phyloP scores from a whole-genome alignment of 2,329 filamentous ascomycete genomes.

The Cordyceps pruinosa region DNA sequence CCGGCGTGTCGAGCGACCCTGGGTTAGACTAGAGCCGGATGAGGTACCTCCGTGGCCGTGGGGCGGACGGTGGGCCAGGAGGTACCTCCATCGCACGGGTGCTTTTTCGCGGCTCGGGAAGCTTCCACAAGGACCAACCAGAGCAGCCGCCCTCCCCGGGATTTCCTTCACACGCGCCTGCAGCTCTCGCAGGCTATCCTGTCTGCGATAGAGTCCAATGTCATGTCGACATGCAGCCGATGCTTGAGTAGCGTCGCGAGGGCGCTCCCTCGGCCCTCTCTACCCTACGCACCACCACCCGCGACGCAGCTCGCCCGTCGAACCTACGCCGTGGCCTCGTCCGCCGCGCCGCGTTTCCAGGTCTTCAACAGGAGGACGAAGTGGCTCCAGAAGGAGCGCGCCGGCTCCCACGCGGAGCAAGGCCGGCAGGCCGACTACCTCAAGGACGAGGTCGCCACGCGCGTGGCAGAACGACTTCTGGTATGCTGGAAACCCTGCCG shows the following conservation, averaged over 20 bases:
- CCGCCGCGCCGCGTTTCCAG: constrained; percentile 71
- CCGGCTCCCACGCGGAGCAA: constrained; percentile 60
- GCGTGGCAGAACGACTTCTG: constrained; percentile 78
- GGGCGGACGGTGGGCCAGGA: too few species aligned
- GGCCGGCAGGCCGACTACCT: constrained; percentile 86
- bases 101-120: not conserved
- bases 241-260: not conserved
- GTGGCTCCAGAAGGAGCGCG: constrained; percentile 85
- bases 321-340: constrained; percentile 69
- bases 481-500: constrained; percentile 36
- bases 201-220: not conserved
- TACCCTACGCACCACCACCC: not conserved
- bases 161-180: not conserved
- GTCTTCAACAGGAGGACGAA: constrained; percentile 88
- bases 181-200: not conserved
- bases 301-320: constrained; percentile 42
- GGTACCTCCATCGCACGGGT: too few species aligned
- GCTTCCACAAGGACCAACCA: not conserved
- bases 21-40: not conserved
- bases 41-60: too few species aligned
- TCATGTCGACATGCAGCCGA: constrained; percentile 11
- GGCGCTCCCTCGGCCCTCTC: constrained; percentile 1
- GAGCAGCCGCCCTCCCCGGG: too few species aligned
- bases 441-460: constrained; percentile 80
- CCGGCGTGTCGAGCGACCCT: constrained; percentile 1